Evolutionary conservation across 2,329 filamentous ascomycete genomes (phyloP), one percentile per base, ranked within the genome.

Genomic region (Monosporascus sp.): DNA sequence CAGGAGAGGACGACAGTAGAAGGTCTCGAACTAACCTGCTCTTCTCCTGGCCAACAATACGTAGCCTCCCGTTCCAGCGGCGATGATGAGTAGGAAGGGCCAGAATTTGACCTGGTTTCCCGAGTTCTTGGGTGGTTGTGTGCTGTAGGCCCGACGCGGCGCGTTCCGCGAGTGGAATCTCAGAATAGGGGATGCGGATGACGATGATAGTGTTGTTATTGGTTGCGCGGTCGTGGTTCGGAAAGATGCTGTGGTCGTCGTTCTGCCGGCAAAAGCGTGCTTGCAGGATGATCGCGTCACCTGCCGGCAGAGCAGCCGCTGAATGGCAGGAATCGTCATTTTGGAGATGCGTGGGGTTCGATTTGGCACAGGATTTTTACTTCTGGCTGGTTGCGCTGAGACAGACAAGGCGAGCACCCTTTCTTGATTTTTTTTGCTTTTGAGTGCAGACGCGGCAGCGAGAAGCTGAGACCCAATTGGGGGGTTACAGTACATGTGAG

Each of bases 1-100:
- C 20, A 46, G n/a, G 20, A 54, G 47, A 43, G 24, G 20, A 52
- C 40, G 17, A 20, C 51, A 26, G 49, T 14, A 46, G 38, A 22
- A n/a, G 48, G 43, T n/a, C 11, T 20, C 44, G 37, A 27, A 63
- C 76, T 68, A 55, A 81, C 80, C 75, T 69, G 73, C 73, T 58
- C 74, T 77, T 57, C 68, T 69, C 56, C 81, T 78, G 48, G 78
- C 75, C 45, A 83, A 68, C 37, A 76, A 66, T 34, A 77, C 66
- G 65, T 82, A 84, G 24, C 75, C 78, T 16, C 73, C 74, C 7
- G 73, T 72, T 48, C 78, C 76, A 17, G 76, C 59, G 34, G 68
- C 74, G 57, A 82, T 75, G 59, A 83, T 70, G 50, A 71, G 66
- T 46, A 79, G n/a, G 58, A 83, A 83, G 2, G 80, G 80, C 79